These are phyloP conservation scores for Sugiyamaella mastotermitis DNA, from an alignment of 805 yeast genomes.

Conservation along the genomic window DNA sequence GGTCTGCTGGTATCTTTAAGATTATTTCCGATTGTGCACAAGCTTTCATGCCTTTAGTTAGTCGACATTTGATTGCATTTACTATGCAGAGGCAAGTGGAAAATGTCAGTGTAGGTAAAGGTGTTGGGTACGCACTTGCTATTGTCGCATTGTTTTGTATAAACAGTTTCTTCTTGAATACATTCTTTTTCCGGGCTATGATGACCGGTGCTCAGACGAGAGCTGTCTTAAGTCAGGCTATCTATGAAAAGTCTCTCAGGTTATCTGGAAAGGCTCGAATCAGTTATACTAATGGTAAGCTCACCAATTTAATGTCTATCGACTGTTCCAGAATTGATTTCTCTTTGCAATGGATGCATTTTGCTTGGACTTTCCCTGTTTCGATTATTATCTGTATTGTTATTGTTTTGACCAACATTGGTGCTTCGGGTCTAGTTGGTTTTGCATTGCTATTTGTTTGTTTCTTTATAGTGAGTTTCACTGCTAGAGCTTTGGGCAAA, in stretches of 20 bases:
- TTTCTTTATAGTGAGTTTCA: conserved; percentile 35
- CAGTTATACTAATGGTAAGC: conserved; percentile 58
- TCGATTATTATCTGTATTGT: conserved; percentile 58
- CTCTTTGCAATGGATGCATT: conserved; percentile 64
- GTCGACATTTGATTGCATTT: conserved; percentile 57
- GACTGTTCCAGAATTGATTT: conserved; percentile 78
- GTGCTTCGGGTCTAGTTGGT: conserved; percentile 70
- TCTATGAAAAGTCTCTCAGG: conserved; percentile 61
- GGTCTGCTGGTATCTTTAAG: conserved; percentile 31
- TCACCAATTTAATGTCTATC: conserved; percentile 74
- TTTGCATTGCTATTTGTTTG: conserved; percentile 42
- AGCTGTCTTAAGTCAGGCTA: conserved; percentile 63
- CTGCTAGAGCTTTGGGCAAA: conserved; percentile 47
- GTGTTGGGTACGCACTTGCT: conserved; percentile 75
- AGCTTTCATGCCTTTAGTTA: conserved; percentile 60
- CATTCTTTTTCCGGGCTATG: conserved; percentile 56
- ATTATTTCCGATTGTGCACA: conserved; percentile 29
- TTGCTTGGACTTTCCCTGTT: conserved; percentile 57
- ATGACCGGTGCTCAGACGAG: conserved; percentile 65
- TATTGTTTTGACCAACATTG: conserved; percentile 60
- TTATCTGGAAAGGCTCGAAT: conserved; percentile 53
- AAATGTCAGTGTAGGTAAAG: conserved; percentile 40
- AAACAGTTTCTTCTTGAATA: conserved; percentile 48
- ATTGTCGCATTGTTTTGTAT: conserved; percentile 49
- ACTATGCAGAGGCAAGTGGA: conserved; percentile 47